Conservation (phyloP, 2,329 filamentous ascomycete species). For the Epichloe aotearoae region DNA sequence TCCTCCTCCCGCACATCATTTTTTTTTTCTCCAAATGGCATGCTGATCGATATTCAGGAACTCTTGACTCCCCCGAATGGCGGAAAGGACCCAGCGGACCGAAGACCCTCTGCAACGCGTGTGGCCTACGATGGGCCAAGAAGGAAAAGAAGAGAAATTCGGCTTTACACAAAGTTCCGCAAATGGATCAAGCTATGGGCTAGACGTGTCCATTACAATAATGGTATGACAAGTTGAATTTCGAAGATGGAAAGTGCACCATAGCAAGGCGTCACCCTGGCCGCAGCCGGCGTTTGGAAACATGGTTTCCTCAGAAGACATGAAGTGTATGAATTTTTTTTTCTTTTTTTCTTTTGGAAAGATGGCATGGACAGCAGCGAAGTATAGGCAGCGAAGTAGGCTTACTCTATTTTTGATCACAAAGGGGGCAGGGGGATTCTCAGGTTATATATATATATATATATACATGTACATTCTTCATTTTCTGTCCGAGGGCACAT, state of each 20-base stretch:
- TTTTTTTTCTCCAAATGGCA: background rate
- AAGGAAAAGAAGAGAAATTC: conserved; percentile 60
- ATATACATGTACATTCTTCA: too few relatives aligned
- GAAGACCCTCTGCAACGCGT: conserved; percentile 93
- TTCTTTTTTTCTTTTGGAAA: background rate
- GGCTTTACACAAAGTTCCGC: conserved; percentile 8
- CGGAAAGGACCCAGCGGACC: conserved; percentile 84
- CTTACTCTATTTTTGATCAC: too few relatives aligned
- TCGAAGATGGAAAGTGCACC: background rate
- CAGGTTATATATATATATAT: too few relatives aligned
- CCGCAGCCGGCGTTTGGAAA: conserved; percentile 1
- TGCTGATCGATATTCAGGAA: conserved; percentile 34
- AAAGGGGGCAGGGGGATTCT: too few relatives aligned
- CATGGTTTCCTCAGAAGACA: background rate
- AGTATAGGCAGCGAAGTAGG: too few relatives aligned
- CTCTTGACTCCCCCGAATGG: conserved; percentile 94
- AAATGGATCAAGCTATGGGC: conserved; percentile 13
- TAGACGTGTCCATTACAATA: background rate
- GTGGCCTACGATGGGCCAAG: conserved; percentile 64
- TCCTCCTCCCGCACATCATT: background rate
- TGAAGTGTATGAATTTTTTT: background rate
- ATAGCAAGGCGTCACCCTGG: background rate
- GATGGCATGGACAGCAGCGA: too few relatives aligned
- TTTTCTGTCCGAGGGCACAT: too few relatives aligned
- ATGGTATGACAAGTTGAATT: background rate